Base-by-base conservation (phyloP, 306 rosid genomes). In the Cucurbita maxima region DNA sequence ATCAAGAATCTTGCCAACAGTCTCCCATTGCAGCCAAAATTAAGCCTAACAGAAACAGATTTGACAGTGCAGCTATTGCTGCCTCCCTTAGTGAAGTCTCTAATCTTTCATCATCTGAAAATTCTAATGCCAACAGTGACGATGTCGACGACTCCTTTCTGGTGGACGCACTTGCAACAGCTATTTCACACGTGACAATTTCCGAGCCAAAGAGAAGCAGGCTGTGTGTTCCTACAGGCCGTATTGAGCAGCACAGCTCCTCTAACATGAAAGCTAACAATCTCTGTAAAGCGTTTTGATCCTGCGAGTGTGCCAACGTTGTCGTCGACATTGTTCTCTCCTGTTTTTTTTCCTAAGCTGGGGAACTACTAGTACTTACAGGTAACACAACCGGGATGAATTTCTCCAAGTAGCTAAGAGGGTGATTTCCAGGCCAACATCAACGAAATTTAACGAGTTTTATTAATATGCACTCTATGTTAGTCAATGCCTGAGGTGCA, bases 281-380 rank as follows among this genome's bases (percentile, higher is more conserved):
- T 86, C 99, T 91, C 78, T 95, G 99, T 86, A 91, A 85, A 91
- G 99, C 99, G 52, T 95, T 91, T 83, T 95, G 86, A 95, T 61
- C 86, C 79, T 76, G 86, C 82, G 81, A 83, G 89, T 87, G 70
- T 73, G 18, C 52, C 43, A 51, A 85, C 82, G 83, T 86, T 87
- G 50, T 82, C 52, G 63, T 52, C 53, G 8, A 25, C 47, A 59
- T 76, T 85, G 62, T 70, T 78, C 67, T 64, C 79, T 86, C 78
- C 81, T 71, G 68, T 75, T 76, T 78, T 57, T 81, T 86, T 84
- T 36, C 11, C 19, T 57, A 63, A 52, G 85, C 85, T 83, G 87
- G 88, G 88, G 81, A 78, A 30, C 34, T 30, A 45, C 45, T 36
- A 66, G 55, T 40, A 66, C 55, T 44, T 66, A 66, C 72, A 69